Percentiles rank a stretch among this genome's conserved stretches.
Evolutionary conservation across 305 asterid genomes (phyloP).

Genomic region (Rubia tinctorum): DNA sequence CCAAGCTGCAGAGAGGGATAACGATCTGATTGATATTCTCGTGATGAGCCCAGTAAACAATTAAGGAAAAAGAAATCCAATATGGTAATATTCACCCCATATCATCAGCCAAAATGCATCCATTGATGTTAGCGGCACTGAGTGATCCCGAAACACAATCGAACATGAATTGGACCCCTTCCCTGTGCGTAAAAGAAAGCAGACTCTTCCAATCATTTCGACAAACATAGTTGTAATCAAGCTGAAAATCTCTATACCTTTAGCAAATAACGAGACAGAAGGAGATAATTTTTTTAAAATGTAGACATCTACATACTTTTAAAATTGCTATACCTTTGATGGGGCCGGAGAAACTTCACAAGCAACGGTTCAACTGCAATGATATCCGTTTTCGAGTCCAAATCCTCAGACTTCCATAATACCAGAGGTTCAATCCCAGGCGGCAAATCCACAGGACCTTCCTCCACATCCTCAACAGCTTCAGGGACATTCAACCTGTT

Average conservation of each 20-base stretch:
- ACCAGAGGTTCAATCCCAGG: constrained; percentile 86
- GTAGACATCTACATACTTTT: neutral
- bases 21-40: neutral
- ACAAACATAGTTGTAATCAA: neutral
- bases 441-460: constrained; percentile 59
- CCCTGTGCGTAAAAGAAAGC: constrained; percentile 59
- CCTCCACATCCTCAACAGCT: constrained; percentile 38
- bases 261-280: neutral
- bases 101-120: constrained; percentile 99
- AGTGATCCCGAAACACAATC: constrained; percentile 87
- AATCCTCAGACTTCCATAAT: constrained; percentile 81
- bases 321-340: constrained; percentile 65
- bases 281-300: neutral
- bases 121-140: constrained; percentile 66
- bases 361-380: constrained; percentile 80
- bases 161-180: constrained; percentile 99
- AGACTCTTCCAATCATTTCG: constrained; percentile 22
- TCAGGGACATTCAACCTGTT: constrained; percentile 46
- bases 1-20: constrained; percentile 58
- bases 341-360: constrained; percentile 93
- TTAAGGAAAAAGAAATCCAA: constrained; percentile 14
- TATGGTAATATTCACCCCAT: constrained; percentile 72
- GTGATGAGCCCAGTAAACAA: neutral
- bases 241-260: neutral
- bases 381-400: constrained; percentile 31